A percentile compares a stretch with the other conserved stretches of the same genome.
These are phyloP conservation scores for Monosporozyma siamensis DNA, from an alignment of 805 yeast genomes.

Conservation along the genomic window DNA sequence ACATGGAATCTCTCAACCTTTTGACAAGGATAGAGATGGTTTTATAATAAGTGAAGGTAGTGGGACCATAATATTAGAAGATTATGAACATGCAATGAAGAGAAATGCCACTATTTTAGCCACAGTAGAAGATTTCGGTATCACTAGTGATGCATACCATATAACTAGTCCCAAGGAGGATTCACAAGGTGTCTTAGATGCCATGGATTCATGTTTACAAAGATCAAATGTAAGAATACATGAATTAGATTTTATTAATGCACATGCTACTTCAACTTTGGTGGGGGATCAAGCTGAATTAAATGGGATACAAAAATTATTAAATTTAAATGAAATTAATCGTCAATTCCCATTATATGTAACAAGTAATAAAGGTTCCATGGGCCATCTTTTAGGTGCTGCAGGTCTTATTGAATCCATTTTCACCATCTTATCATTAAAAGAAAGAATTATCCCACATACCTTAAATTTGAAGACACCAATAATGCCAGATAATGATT, in stretches of 20 bases:
- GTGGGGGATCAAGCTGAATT: constrained; percentile 88
- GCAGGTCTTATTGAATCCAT: constrained; percentile 92
- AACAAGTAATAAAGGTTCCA: constrained; percentile 82
- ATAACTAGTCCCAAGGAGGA: constrained; percentile 81
- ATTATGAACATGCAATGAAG: constrained; percentile 65
- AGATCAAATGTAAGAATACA: constrained; percentile 39
- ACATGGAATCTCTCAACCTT: constrained; percentile 68
- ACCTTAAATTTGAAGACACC: constrained; percentile 58
- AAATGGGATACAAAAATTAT: constrained; percentile 44
- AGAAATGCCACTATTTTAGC: constrained; percentile 60
- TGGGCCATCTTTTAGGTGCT: constrained; percentile 92
- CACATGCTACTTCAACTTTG: constrained; percentile 92
- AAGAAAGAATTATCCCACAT: constrained; percentile 57
- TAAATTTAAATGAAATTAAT: constrained; percentile 10
- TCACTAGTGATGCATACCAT: constrained; percentile 86
- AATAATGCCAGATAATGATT: constrained; percentile 17
- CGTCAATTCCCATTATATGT: constrained; percentile 34
- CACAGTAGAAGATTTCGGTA: constrained; percentile 80
- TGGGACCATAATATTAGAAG: constrained; percentile 72
- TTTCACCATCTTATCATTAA: constrained; percentile 61
- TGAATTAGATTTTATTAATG: constrained; percentile 72
- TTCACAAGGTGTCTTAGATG: constrained; percentile 76
- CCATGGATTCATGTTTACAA: constrained; percentile 70
- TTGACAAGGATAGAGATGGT: constrained; percentile 70
- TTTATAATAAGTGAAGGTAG: constrained; percentile 93